Evolutionary conservation across 257 asterid genomes (phyloP).

Genomic region (Anisodus tanguticus): DNA sequence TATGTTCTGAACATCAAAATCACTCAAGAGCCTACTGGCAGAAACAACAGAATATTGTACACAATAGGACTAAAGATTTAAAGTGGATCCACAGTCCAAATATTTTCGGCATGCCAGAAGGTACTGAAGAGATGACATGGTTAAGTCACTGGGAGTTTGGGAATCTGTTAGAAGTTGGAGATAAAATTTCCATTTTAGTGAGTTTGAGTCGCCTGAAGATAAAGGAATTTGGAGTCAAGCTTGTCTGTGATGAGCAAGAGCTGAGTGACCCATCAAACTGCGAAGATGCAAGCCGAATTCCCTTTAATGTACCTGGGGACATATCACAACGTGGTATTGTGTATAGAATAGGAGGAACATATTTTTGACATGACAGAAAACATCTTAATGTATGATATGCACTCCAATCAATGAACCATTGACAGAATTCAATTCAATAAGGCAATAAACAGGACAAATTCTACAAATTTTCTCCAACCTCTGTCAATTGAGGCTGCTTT

Average conservation of each 20-base stretch:
- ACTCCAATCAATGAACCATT: too few species aligned
- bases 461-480: too few species aligned
- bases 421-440: too few species aligned
- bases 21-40: slow-evolving; percentile 8
- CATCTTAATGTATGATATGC: too few species aligned
- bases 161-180: slow-evolving; percentile 12
- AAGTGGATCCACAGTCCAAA: slow-evolving; percentile 29
- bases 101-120: slow-evolving; percentile 26
- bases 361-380: too few species aligned
- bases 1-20: not conserved
- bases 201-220: not conserved
- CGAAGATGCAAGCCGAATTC: not conserved
- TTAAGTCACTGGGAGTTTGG: slow-evolving; percentile 33
- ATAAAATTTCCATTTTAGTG: slow-evolving; percentile 10
- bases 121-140: slow-evolving; percentile 32
- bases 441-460: too few species aligned
- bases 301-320: not conserved
- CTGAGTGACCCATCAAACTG: slow-evolving; percentile 17
- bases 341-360: too few species aligned
- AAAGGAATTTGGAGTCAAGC: slow-evolving; percentile 20
- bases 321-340: too few species aligned
- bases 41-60: not conserved
- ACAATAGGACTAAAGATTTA: slow-evolving; percentile 26
- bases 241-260: slow-evolving; percentile 12
- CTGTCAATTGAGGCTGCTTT: too few species aligned